These are phyloP conservation scores for Candida bentonensis DNA, from an alignment of 805 yeast genomes.

Conservation along the genomic window DNA sequence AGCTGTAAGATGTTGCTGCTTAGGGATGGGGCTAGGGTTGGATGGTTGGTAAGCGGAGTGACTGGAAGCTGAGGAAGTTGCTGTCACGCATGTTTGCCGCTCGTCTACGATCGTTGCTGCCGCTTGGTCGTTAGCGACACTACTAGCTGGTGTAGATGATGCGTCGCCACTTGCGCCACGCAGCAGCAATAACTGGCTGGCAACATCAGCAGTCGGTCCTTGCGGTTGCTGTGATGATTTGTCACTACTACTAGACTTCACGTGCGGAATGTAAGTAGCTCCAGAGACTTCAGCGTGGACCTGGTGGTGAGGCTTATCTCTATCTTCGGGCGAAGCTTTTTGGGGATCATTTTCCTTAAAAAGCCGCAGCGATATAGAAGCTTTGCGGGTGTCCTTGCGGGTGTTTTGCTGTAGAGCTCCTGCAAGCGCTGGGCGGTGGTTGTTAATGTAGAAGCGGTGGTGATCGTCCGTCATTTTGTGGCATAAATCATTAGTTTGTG, in stretches of 20 bases:
- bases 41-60: too few species aligned
- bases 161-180: not conserved
- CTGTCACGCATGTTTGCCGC: too few species aligned
- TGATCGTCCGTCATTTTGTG: not conserved
- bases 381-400: constrained; percentile 24
- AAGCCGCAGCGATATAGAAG: constrained; percentile 25
- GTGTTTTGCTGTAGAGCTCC: not conserved
- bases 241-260: constrained; percentile 4
- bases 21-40: not conserved
- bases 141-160: too few species aligned
- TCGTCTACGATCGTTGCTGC: constrained; percentile 1
- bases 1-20: not conserved
- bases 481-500: too few species aligned
- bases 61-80: too few species aligned
- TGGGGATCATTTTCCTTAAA: constrained; percentile 19
- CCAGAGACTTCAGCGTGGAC: constrained; percentile 12
- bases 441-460: not conserved
- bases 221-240: too few species aligned
- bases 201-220: not conserved
- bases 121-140: too few species aligned
- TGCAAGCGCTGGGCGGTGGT: not conserved
- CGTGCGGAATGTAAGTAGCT: constrained; percentile 21
- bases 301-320: not conserved
- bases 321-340: not conserved
- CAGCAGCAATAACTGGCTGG: too few species aligned